These are phyloP conservation scores for Pyrenochaeta sp. DNA, from an alignment of 2,329 filamentous ascomycete genomes.

Conservation along the genomic window DNA sequence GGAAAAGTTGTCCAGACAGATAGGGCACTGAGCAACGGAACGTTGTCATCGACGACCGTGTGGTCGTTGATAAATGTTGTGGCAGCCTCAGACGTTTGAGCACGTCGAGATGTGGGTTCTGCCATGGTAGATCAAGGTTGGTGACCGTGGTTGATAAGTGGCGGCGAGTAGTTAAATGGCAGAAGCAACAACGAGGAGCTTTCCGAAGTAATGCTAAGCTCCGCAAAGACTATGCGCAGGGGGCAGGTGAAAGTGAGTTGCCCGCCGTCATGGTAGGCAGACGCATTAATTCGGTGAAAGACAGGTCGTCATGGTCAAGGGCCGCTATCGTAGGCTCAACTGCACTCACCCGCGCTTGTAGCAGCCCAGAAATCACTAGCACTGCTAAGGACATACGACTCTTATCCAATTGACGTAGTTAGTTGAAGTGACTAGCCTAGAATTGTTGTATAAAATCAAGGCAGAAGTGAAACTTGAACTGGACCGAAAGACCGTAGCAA, in stretches of 20 bases:
- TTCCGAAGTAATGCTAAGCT: not conserved
- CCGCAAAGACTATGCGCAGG: not conserved
- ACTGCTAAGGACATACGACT: no score
- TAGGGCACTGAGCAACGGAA: not conserved
- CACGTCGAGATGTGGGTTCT: not conserved
- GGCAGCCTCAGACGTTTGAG: not conserved
- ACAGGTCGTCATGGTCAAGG: not conserved
- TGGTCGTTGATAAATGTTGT: not conserved
- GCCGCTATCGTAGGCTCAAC: not conserved
- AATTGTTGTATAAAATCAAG: no score
- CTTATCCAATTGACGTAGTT: no score
- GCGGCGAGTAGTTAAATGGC: no score
- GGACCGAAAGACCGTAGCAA: not conserved
- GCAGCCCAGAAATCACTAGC: not conserved
- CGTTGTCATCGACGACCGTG: not conserved
- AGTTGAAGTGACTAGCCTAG: no score
- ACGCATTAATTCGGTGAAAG: no score
- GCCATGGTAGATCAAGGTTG: not conserved
- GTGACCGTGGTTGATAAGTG: no score
- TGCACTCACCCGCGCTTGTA: not conserved
- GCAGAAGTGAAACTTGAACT: no score
- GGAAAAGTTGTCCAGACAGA: conserved; percentile 29
- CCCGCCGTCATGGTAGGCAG: not conserved
- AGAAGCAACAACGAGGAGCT: no score
- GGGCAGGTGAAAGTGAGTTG: not conserved